Evolutionary conservation across 108 stramenopile species (phyloP).

Genomic region (Pseudonitzschia pungens): DNA sequence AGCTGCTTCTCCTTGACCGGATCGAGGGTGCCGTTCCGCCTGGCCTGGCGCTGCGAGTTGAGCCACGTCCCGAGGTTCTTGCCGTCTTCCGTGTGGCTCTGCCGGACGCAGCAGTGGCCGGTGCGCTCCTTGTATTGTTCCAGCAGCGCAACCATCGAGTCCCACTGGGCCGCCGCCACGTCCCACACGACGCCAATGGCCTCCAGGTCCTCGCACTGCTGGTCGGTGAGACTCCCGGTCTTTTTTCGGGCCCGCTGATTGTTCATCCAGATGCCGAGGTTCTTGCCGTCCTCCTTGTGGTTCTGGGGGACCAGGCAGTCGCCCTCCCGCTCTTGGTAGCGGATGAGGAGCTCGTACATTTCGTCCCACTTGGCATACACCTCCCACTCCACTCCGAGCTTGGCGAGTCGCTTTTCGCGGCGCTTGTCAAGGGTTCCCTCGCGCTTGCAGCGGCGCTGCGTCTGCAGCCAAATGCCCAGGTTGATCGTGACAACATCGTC

Average conservation of each 20-base stretch:
- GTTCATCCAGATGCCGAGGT: constrained; percentile 12
- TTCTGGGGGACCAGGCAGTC: neutral
- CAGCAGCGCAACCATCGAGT: constrained; percentile 4
- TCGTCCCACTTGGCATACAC: neutral
- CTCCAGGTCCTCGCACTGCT: neutral
- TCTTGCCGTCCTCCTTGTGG: constrained; percentile 13
- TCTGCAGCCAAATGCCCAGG: neutral
- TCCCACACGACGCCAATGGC: constrained; percentile 10
- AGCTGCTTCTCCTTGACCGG: neutral
- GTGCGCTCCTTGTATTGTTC: constrained; percentile 1
- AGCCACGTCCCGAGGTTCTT: constrained; percentile 9
- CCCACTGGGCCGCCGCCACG: neutral
- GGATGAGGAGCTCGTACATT: neutral
- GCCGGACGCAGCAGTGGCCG: constrained; percentile 4
- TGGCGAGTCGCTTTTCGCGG: neutral
- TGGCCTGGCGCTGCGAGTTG: neutral
- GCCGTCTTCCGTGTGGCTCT: neutral
- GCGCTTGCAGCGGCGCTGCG: neutral
- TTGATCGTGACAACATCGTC: too few species aligned
- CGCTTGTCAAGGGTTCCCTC: neutral
- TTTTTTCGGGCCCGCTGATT: constrained; percentile 7
- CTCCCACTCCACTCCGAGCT: neutral
- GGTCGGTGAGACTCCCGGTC: neutral
- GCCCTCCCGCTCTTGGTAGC: constrained; percentile 11
- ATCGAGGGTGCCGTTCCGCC: neutral